Evolutionary conservation across 176 grass and related monocot genomes (phyloP).

Genomic region (Aegilops tauschii): DNA sequence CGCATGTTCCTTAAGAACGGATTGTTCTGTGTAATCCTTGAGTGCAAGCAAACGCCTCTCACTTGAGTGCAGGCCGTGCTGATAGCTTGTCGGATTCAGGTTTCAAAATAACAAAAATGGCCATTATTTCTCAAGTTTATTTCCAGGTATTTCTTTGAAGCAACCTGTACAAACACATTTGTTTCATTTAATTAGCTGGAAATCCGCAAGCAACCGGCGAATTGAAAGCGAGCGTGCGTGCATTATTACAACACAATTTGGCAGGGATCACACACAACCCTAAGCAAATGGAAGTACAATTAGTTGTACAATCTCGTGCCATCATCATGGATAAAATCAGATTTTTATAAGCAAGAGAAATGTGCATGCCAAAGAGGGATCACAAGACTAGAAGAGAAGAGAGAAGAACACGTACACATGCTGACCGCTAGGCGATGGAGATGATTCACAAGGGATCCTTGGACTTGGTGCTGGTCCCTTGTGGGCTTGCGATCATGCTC

Average conservation of each 20-base stretch:
- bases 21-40: not conserved
- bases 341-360: not conserved
- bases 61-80: not conserved
- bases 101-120: not conserved
- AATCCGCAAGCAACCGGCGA: constrained; percentile 30
- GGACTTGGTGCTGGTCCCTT: constrained; percentile 63
- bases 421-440: not conserved
- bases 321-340: not conserved
- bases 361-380: no score
- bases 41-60: not conserved
- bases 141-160: not conserved
- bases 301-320: not conserved
- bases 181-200: not conserved
- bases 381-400: no score
- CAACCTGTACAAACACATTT: not conserved
- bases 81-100: not conserved
- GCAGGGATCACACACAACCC: constrained; percentile 13
- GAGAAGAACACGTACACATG: not conserved
- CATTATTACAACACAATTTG: not conserved
- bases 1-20: not conserved
- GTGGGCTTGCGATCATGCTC: constrained; percentile 54
- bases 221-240: not conserved
- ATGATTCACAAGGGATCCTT: constrained; percentile 47
- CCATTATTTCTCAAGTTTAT: not conserved
- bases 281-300: constrained; percentile 34